Evolutionary conservation across 805 yeast genomes (phyloP), one percentile per base, ranked within the genome.

Genomic region (Schwanniomyces occidentalis): DNA sequence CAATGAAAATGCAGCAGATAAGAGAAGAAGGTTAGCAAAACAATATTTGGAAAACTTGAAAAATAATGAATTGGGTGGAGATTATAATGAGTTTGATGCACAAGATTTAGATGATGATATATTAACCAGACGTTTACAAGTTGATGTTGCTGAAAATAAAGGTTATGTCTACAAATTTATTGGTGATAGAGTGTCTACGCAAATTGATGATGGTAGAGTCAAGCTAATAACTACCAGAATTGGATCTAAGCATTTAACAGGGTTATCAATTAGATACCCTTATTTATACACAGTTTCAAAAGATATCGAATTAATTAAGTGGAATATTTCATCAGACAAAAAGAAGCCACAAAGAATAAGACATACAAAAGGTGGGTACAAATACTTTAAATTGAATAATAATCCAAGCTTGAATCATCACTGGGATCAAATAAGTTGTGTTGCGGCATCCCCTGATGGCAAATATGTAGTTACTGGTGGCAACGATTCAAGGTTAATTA

Each of bases 401-500:
- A 83, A 80, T 42, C 76, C 75, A 34, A 67, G 72, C 30, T 68
- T 72, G 19, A 79, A 80, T 51, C 90, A 90, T 24, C 97, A 91
- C 60, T 74, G 70, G 45, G 91, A 76, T 48, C 87, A 82, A 50
- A 81, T 91, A 24, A 69, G 79, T 38, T 69, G 91, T 34, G 80
- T 88, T 16, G 95, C 95, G 0, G 89, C 84, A 4, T 80, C 88
- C 32, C 84, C 91, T 5, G 93, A 89, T 60, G 96, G 97, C 13
- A 82, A 75, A 48, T 87, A 71, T 54, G 85, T 93, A 8, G 95
- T 85, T 6, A 90, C 96, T 2, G 99, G 98, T 37, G 95, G 96
- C 30, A 71, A 70, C 34, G 97, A 90, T 61, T 78, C 80, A 41
- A 73, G 89, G 44, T 71, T 93, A 35, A 76, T 87, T 23, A 79